phyloP scores from a whole-genome alignment of 306 rosid species.

The Sechiopsis laciniata region DNA sequence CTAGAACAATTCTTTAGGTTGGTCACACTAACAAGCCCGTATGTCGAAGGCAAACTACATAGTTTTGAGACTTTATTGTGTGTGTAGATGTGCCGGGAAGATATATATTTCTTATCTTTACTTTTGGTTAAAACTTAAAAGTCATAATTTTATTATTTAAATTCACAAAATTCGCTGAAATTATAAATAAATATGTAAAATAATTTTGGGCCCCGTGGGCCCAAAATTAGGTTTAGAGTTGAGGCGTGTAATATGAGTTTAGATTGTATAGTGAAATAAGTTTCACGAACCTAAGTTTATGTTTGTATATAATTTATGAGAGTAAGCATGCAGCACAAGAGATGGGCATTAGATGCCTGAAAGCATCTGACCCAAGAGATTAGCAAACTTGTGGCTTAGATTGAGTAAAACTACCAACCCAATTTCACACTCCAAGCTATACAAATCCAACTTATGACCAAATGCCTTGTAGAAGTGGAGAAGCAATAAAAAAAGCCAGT shows the following conservation, averaged over 20 bases:
- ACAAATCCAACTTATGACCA: not conserved
- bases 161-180: too few species aligned
- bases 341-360: not conserved
- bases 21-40: too few species aligned
- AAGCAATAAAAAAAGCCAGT: not conserved
- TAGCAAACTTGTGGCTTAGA: not conserved
- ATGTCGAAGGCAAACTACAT: too few species aligned
- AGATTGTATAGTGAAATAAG: conserved; percentile 9
- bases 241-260: not conserved
- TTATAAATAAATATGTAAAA: too few species aligned
- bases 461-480: not conserved
- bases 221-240: not conserved
- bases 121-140: too few species aligned
- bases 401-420: not conserved
- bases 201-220: too few species aligned
- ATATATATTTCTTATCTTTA: too few species aligned
- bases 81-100: too few species aligned
- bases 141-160: too few species aligned
- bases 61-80: too few species aligned
- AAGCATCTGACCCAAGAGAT: not conserved
- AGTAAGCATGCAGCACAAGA: not conserved
- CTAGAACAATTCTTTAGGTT: too few species aligned
- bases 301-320: not conserved
- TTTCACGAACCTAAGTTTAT: conserved; percentile 1
- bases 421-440: not conserved